phyloP scores from a whole-genome alignment of 495 filamentous ascomycete genomes.

The Podospora fimiseda region DNA sequence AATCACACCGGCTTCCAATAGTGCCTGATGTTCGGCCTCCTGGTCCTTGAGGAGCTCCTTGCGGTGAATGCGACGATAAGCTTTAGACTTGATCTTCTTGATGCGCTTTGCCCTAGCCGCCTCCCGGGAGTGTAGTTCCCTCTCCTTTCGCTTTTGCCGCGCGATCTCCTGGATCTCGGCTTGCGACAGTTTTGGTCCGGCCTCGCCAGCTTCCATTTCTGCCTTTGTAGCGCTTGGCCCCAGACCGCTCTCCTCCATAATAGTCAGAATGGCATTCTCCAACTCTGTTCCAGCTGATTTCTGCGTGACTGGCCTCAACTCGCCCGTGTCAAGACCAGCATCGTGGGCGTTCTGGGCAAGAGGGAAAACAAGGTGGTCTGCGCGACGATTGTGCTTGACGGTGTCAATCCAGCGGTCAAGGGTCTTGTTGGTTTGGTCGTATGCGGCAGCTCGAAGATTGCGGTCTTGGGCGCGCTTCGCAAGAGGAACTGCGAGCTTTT shows the following conservation, averaged over 20 bases:
- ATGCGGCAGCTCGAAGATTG: slow-evolving; percentile 76
- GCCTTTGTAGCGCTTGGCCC: slow-evolving; percentile 39
- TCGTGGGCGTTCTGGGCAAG: slow-evolving; percentile 62
- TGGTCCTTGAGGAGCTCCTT: slow-evolving; percentile 72
- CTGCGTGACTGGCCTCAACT: slow-evolving; percentile 49
- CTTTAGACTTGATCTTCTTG: slow-evolving; percentile 97
- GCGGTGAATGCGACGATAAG: slow-evolving; percentile 84
- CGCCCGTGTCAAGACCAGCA: slow-evolving; percentile 41
- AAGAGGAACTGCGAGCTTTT: slow-evolving; percentile 78
- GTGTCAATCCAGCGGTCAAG: slow-evolving; percentile 88
- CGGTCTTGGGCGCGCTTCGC: slow-evolving; percentile 86
- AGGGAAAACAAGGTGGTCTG: slow-evolving; percentile 90
- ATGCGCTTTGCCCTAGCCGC: slow-evolving; percentile 82
- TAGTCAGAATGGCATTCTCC: slow-evolving; percentile 75
- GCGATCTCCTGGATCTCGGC: slow-evolving; percentile 64
- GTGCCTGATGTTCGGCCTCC: slow-evolving; percentile 61
- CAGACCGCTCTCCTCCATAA: slow-evolving; percentile 83
- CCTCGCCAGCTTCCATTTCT: slow-evolving; percentile 56
- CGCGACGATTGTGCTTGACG: slow-evolving; percentile 85
- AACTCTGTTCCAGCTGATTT: slow-evolving; percentile 67
- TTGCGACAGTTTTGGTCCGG: slow-evolving; percentile 63
- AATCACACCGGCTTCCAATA: slow-evolving; percentile 58
- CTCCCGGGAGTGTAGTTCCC: slow-evolving; percentile 88
- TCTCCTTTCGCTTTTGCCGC: slow-evolving; percentile 67
- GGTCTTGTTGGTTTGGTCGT: slow-evolving; percentile 85